Base-by-base conservation (phyloP, 768 basidiomycete species). In the Trichaptum fuscoviolaceum region DNA sequence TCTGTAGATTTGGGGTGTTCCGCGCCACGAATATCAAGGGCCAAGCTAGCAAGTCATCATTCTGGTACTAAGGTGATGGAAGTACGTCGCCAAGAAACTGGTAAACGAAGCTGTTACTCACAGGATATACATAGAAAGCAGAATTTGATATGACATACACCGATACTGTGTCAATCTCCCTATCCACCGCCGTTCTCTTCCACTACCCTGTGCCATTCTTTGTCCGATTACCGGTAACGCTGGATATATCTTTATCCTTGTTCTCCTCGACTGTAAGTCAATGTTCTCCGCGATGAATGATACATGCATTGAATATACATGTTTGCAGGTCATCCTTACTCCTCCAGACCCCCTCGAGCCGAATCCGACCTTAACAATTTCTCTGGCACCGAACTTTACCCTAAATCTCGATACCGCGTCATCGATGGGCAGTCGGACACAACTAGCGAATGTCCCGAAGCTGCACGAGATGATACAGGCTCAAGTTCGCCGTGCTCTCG, bases 361-460 rank as follows among this genome's bases (percentile, higher is more conserved):
- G 66, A 72, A 88, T 70, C 85, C 93, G 63, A 81, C 83, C 68
- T 69, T 96, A 66, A 86, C 87, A 0, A 74, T 96, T 36, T 87
- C 86, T 34, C 84, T 99, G 24, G 86, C 91, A 26, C 91, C 94
- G 1, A 88, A 93, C 72, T 97, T 99, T 72, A 87, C 87, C 18
- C 87, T 99, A 23, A 87, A 91, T 71, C 82, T 99, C 58, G 87
- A 89, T 63, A 95, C 93, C 12, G 93, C 89, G 7, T 98, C 95
- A 27, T 84, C 98, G 4, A 89, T 99, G 81, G 97, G 97, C 23
- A 95, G 93, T 70, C 88, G 96, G 59, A 96, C 97, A n/a, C 97
- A 98, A 77, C 83, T 99, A 0, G 95, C 94, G 67, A 95, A 99
- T 73, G 92, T 99, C 0, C 96, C 97, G 26, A 99, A 99, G 76